Evolutionary conservation across 495 filamentous ascomycete genomes (phyloP).

Genomic region (Aspergillus olivimuriae): DNA sequence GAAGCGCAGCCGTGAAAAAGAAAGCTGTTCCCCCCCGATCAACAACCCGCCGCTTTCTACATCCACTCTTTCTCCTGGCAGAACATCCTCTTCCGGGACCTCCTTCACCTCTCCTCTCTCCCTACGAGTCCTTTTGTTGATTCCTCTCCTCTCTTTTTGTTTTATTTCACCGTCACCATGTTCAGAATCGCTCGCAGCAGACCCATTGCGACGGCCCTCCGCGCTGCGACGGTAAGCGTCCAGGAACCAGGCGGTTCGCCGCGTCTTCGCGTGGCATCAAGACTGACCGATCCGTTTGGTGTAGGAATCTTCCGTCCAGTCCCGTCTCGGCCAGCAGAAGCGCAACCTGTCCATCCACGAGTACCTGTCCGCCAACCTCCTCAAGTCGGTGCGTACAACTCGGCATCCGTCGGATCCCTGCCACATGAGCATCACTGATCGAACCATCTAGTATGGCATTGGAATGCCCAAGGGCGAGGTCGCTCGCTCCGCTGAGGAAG

Average conservation of each 20-base stretch:
- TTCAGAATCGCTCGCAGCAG: slow-evolving; percentile 67
- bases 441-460: slow-evolving; percentile 71
- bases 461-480: slow-evolving; percentile 84
- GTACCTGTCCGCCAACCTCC: slow-evolving; percentile 85
- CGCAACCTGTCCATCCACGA: slow-evolving; percentile 94
- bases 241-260: slow-evolving; percentile 6
- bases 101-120: slow-evolving; percentile 6
- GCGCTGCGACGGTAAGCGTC: slow-evolving; percentile 52
- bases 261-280: slow-evolving; percentile 1
- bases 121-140: slow-evolving; percentile 2
- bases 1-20: slow-evolving; percentile 27
- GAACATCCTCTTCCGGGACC: background rate
- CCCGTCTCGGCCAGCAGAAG: slow-evolving; percentile 54
- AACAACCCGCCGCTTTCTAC: slow-evolving; percentile 11
- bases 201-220: slow-evolving; percentile 61
- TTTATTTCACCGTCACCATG: slow-evolving; percentile 43
- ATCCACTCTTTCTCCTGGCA: background rate
- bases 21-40: slow-evolving; percentile 35
- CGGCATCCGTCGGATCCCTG: background rate
- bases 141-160: slow-evolving; percentile 20
- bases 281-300: no score
- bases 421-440: slow-evolving; percentile 15
- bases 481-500: slow-evolving; percentile 76
- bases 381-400: slow-evolving; percentile 62
- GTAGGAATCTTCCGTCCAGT: slow-evolving; percentile 47